Base-by-base conservation (phyloP, 768 basidiomycete species). In the Kwoniella botswanensis region DNA sequence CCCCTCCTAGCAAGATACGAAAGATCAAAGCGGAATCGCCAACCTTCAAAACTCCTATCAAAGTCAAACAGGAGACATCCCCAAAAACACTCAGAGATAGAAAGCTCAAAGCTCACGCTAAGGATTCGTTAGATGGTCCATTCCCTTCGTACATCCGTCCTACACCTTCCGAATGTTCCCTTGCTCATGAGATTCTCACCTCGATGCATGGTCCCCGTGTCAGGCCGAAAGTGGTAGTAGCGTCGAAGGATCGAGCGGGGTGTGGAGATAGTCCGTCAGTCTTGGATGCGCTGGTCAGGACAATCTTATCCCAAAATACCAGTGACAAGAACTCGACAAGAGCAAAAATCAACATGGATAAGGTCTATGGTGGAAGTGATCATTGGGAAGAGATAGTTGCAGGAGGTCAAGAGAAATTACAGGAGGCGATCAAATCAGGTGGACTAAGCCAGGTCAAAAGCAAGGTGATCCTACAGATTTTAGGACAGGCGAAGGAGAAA, bases 1-100 rank as follows among this genome's bases (percentile, higher is more conserved):
- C 59, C 4, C 42, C 59, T 43, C 59, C 59, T 7, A 17, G 42
- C 7, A 61, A 84, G 84, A 63, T 85, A 88, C 29, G 82, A 86
- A 35, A 90, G 94, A 52, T 56, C 21, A 65, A 65, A n/a, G 29
- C n/a, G 10, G 64, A 65, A 44, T 65, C 64, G 21, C 46, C 64
- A 3, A 26, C 11, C 21, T 11, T 17, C 12, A 46, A 68, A 60
- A 13, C 65, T 0, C n/a, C 50, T 7, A 17, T 53, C 7, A 54
- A 46, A 26, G 29, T 69, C 54, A 63, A 69, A 44, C n/a, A 24
- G 21, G 53, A 63, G 21, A 53, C 22, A 13, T 29, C 54, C 2
- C 24, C 52, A 2, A 24, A 10, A 42, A 42, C 68, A 29, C 42
- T 69, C 12, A 62, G 44, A 21, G 63, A 57, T 6, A 55, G 62